Conservation (phyloP, 768 basidiomycete genomes). For the Erythrobasidium yunnanense region DNA sequence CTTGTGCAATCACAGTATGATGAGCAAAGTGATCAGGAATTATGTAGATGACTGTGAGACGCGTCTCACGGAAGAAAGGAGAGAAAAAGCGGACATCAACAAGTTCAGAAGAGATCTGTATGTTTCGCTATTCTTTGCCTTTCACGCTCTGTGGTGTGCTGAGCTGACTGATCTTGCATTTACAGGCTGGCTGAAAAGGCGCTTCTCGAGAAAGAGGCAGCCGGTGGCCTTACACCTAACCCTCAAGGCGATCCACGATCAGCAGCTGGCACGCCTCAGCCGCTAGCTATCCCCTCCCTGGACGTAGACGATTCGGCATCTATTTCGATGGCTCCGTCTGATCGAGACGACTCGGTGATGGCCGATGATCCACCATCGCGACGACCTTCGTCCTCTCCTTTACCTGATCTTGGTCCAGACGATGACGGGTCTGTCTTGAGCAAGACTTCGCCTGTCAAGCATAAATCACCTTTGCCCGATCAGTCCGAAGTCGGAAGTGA, state of each 20-base stretch:
- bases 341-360: constrained; percentile 8
- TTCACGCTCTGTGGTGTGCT: neutral
- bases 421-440: neutral
- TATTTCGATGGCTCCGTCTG: neutral
- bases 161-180: neutral
- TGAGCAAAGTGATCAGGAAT: constrained; percentile 73
- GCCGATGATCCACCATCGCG: constrained; percentile 4
- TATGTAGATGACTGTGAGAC: constrained; percentile 86
- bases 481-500: neutral
- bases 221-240: neutral
- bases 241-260: neutral
- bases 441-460: neutral
- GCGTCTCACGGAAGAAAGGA: constrained; percentile 78
- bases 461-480: neutral
- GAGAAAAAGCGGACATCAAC: constrained; percentile 92
- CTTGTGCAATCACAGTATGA: constrained; percentile 77
- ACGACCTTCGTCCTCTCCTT: constrained; percentile 6
- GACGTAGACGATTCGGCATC: neutral
- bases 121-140: constrained; percentile 42
- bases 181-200: constrained; percentile 5
- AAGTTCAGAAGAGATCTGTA: constrained; percentile 77
- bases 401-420: neutral
- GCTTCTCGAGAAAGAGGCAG: neutral
- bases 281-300: neutral
- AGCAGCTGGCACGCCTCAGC: neutral